phyloP scores from a whole-genome alignment of 2,329 filamentous ascomycete genomes.

The Trichoderma cornu-damae region DNA sequence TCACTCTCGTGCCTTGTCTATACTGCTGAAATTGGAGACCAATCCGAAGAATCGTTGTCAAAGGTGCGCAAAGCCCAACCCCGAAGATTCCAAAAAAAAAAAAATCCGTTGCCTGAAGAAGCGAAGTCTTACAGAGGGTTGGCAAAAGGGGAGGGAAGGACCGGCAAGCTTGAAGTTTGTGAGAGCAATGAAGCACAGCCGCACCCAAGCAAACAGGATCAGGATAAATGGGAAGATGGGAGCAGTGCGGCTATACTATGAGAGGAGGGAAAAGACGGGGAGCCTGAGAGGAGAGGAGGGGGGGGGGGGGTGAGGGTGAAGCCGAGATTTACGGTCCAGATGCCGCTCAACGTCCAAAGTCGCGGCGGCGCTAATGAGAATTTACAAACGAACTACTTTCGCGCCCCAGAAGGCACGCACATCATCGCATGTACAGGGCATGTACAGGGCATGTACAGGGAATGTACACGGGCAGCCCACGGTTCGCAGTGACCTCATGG shows the following conservation, averaged over 20 bases:
- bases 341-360: slow-evolving; percentile 18
- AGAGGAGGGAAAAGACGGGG: slow-evolving; percentile 19
- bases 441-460: slow-evolving; percentile 14
- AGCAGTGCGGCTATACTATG: slow-evolving; percentile 14
- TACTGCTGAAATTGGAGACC: background rate
- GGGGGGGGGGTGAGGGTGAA: slow-evolving; percentile 17
- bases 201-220: slow-evolving; percentile 13
- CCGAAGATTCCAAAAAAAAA: background rate
- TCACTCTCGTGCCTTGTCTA: slow-evolving; percentile 7
- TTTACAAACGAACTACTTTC: slow-evolving; percentile 11
- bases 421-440: background rate
- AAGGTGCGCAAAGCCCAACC: slow-evolving; percentile 14
- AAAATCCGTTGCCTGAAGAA: slow-evolving; percentile 14
- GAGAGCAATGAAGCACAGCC: slow-evolving; percentile 14
- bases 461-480: background rate
- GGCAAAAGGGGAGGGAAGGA: slow-evolving; percentile 16
- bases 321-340: slow-evolving; percentile 19
- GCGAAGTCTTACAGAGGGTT: slow-evolving; percentile 18
- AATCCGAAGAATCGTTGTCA: background rate
- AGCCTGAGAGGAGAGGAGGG: slow-evolving; percentile 15
- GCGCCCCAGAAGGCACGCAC: background rate
- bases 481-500: slow-evolving; percentile 4
- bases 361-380: slow-evolving; percentile 19
- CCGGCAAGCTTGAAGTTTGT: slow-evolving; percentile 11
- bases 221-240: slow-evolving; percentile 1